A percentile compares a stretch with the other conserved stretches of the same genome.
Conservation (phyloP, 352 stramenopile genomes). For the Stramenopiles sp. region DNA sequence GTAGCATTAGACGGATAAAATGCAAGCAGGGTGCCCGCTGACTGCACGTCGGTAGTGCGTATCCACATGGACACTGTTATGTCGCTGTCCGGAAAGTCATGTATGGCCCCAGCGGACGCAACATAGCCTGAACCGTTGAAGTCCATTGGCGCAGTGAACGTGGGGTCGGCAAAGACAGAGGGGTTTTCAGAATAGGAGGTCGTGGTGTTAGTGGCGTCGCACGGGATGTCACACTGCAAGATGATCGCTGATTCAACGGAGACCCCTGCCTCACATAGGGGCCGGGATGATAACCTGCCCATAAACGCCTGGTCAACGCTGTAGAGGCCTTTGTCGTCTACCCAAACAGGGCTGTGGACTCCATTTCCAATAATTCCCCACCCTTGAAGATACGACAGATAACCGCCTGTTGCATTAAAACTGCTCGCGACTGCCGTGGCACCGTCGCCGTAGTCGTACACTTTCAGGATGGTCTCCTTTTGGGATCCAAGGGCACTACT, state of each 20-base stretch:
- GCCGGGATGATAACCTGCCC: too few relatives aligned
- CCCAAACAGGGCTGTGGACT: slow-evolving; percentile 18
- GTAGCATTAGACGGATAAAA: too few relatives aligned
- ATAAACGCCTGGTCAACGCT: slow-evolving; percentile 36
- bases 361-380: slow-evolving; percentile 40
- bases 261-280: too few relatives aligned
- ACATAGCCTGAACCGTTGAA: slow-evolving; percentile 31
- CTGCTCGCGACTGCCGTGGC: too few relatives aligned
- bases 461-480: too few relatives aligned
- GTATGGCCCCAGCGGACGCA: slow-evolving; percentile 25
- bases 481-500: too few relatives aligned
- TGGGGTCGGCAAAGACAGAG: too few relatives aligned
- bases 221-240: slow-evolving; percentile 45
- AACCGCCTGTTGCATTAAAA: too few relatives aligned
- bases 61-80: background rate
- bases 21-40: slow-evolving; percentile 27
- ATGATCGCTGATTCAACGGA: too few relatives aligned
- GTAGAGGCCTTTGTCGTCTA: slow-evolving; percentile 37
- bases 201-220: slow-evolving; percentile 35
- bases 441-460: too few relatives aligned
- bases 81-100: slow-evolving; percentile 31
- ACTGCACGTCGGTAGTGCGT: background rate
- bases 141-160: slow-evolving; percentile 24
- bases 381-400: too few relatives aligned
- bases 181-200: too few relatives aligned